Percentiles rank a stretch among this genome's conserved stretches.
phyloP scores from a whole-genome alignment of 2,329 filamentous ascomycete species.

The Fusarium incarnatum region DNA sequence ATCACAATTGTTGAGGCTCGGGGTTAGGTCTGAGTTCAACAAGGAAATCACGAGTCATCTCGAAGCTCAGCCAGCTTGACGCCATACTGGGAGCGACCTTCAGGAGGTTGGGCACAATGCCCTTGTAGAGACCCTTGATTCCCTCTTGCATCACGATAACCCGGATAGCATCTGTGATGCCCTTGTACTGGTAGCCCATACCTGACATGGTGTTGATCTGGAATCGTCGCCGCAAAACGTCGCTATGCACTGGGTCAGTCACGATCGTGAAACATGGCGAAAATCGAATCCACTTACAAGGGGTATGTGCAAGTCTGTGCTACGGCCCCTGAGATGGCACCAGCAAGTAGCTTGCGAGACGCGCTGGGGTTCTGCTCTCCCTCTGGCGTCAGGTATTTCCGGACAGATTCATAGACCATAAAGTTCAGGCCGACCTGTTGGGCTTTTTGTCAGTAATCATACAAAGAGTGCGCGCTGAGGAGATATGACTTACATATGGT shows the following conservation, averaged over 20 bases:
- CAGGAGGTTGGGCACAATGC: slow-evolving; percentile 91
- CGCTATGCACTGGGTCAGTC: slow-evolving; percentile 61
- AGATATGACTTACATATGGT: slow-evolving; percentile 75
- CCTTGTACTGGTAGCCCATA: slow-evolving; percentile 96
- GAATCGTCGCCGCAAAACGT: slow-evolving; percentile 91
- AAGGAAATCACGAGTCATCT: slow-evolving; percentile 90
- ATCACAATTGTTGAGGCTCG: slow-evolving; percentile 45
- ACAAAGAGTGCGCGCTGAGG: neutral
- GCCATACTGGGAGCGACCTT: slow-evolving; percentile 99
- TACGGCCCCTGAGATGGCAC: slow-evolving; percentile 93
- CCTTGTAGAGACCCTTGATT: slow-evolving; percentile 89
- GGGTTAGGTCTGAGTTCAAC: slow-evolving; percentile 67
- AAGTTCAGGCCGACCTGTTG: slow-evolving; percentile 91
- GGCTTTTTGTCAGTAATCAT: slow-evolving; percentile 4
- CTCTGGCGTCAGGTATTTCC: slow-evolving; percentile 85
- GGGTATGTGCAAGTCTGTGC: slow-evolving; percentile 99
- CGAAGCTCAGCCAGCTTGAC: slow-evolving; percentile 97
- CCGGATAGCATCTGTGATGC: slow-evolving; percentile 82
- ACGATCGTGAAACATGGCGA: slow-evolving; percentile 35
- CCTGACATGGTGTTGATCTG: slow-evolving; percentile 99
- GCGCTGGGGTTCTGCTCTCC: slow-evolving; percentile 86
- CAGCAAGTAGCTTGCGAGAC: slow-evolving; percentile 84
- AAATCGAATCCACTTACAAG: slow-evolving; percentile 71
- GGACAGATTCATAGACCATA: slow-evolving; percentile 95
- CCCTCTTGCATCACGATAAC: slow-evolving; percentile 89